phyloP scores from a whole-genome alignment of 129 eudicot species.

The Flaveria ramosissima region DNA sequence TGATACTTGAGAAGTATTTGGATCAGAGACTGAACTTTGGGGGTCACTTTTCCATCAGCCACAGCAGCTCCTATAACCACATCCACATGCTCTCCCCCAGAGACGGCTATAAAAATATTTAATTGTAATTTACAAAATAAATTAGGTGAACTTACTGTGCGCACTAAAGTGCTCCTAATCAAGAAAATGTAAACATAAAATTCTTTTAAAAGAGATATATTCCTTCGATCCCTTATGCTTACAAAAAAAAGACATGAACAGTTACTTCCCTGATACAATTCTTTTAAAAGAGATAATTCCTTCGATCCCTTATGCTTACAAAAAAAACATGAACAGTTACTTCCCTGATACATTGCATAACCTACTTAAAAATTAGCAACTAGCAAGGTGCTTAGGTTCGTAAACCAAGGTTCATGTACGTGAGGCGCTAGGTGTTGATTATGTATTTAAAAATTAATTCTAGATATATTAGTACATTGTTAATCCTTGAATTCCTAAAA shows the following conservation, averaged over 20 bases:
- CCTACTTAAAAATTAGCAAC: not conserved
- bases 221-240: not conserved
- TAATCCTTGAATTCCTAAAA: no score
- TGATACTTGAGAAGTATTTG: conserved; percentile 89
- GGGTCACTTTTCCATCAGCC: conserved; percentile 99
- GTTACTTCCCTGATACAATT: not conserved
- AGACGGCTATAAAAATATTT: conserved; percentile 55
- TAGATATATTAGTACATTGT: no score
- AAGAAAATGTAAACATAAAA: not conserved
- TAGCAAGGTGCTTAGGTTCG: no score
- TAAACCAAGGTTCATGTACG: no score
- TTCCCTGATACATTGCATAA: not conserved
- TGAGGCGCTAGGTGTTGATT: no score
- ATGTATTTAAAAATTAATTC: no score
- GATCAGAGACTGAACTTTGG: conserved; percentile 94
- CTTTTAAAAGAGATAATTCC: not conserved
- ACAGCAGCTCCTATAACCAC: conserved; percentile 98
- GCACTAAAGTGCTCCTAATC: not conserved
- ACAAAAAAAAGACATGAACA: not conserved
- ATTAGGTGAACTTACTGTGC: not conserved
- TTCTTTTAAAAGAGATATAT: not conserved
- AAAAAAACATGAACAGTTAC: not conserved
- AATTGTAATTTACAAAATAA: not conserved
- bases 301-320: not conserved
- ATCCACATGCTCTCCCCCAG: conserved; percentile 99